Conservation (phyloP, 257 asterid genomes). For the Capsicum rhomboideum region DNA sequence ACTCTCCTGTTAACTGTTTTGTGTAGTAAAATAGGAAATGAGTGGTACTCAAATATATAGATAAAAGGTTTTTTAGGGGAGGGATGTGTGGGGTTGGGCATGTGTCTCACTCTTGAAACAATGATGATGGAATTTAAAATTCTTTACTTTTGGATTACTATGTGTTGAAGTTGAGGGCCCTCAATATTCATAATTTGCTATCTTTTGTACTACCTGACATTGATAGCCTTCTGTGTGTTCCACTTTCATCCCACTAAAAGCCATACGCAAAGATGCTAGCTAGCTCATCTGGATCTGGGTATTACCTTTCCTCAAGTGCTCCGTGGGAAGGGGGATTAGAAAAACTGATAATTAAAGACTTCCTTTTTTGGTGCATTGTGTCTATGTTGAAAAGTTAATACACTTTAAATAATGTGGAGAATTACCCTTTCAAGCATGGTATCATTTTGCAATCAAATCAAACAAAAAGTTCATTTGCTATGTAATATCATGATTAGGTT, state of each 20-base stretch:
- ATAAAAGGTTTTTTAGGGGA: neutral
- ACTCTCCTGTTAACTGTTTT: neutral
- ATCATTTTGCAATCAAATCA: neutral
- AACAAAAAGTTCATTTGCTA: neutral
- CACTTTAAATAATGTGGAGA: neutral
- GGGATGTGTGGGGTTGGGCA: neutral
- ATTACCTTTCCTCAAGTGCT: neutral
- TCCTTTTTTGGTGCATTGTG: neutral
- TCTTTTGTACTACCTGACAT: slow-evolving; percentile 1
- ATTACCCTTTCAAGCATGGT: neutral
- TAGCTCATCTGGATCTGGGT: neutral
- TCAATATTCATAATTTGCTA: neutral
- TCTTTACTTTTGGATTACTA: neutral
- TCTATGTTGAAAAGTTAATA: neutral
- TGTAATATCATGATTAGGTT: neutral
- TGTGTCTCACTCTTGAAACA: neutral
- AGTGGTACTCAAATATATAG: neutral
- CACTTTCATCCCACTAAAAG: slow-evolving; percentile 4
- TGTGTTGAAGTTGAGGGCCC: neutral
- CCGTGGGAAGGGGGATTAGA: neutral
- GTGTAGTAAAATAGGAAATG: neutral
- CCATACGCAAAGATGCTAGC: neutral
- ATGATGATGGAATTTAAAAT: slow-evolving; percentile 5
- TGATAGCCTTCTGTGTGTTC: neutral
- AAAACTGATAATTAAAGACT: neutral